Conservation (phyloP, 192 early-diverging fungal genomes). For the Pecoramyces ruminantium region DNA sequence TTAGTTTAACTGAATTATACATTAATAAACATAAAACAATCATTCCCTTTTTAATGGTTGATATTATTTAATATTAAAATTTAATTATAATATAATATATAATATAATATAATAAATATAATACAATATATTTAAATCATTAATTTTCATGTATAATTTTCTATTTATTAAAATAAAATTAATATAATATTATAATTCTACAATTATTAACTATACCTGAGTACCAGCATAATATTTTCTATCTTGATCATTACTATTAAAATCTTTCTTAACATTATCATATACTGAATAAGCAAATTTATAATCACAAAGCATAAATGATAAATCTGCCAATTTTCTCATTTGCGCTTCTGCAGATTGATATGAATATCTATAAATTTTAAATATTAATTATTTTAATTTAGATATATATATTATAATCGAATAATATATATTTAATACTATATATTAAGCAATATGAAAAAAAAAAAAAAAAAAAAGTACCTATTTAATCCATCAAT, state of each 20-base stretch:
- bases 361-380: slow-evolving; percentile 35
- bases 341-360: slow-evolving; percentile 77
- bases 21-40: slow-evolving; percentile 67
- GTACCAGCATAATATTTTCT: slow-evolving; percentile 25
- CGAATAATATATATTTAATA: no score
- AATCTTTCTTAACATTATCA: slow-evolving; percentile 55
- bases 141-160: no score
- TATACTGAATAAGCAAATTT: slow-evolving; percentile 76
- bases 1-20: slow-evolving; percentile 11
- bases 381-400: no score
- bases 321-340: slow-evolving; percentile 83
- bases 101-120: no score
- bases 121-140: no score
- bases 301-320: slow-evolving; percentile 93
- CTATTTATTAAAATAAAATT: no score
- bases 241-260: neutral
- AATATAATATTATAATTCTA: no score
- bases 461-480: slow-evolving; percentile 9
- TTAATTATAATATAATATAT: neutral
- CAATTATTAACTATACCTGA: slow-evolving; percentile 6
- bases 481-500: slow-evolving; percentile 17
- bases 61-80: no score
- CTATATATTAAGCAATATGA: no score
- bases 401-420: no score
- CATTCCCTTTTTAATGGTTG: no score